phyloP scores from a whole-genome alignment of 176 grass and related monocot genomes.

The Puya raimondii region DNA sequence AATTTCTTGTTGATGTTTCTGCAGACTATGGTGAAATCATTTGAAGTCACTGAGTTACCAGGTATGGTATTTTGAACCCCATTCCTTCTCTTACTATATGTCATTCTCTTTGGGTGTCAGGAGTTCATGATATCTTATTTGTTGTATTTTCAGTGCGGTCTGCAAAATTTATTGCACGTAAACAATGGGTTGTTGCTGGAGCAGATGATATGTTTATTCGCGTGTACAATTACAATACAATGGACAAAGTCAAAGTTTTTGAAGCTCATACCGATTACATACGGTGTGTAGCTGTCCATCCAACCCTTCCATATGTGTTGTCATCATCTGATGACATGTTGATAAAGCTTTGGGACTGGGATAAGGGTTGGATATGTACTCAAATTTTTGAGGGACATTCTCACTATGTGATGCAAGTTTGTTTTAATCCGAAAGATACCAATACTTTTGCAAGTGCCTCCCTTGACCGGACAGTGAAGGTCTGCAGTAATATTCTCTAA shows the following conservation, averaged over 20 bases:
- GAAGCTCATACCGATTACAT: constrained; percentile 88
- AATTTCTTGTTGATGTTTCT: constrained; percentile 25
- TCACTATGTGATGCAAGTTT: constrained; percentile 78
- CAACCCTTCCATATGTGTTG: constrained; percentile 48
- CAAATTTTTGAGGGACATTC: constrained; percentile 80
- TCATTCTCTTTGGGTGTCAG: constrained; percentile 6
- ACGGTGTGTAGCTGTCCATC: constrained; percentile 67
- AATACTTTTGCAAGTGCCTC: constrained; percentile 41
- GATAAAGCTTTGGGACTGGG: constrained; percentile 79
- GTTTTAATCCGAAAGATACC: constrained; percentile 64
- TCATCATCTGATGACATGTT: constrained; percentile 75
- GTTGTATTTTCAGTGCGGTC: constrained; percentile 70
- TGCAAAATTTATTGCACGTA: constrained; percentile 84
- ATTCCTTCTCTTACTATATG: background rate
- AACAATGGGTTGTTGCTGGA: constrained; percentile 98
- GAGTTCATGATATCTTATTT: constrained; percentile 6
- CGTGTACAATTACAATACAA: constrained; percentile 91
- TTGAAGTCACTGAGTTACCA: constrained; percentile 89
- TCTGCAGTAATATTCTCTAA: background rate
- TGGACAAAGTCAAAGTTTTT: constrained; percentile 95
- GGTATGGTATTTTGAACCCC: constrained; percentile 32
- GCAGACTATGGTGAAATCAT: constrained; percentile 98
- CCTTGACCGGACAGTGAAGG: constrained; percentile 26
- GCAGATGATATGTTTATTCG: constrained; percentile 93
- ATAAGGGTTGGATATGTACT: constrained; percentile 66